Conservation (phyloP, 768 basidiomycete genomes). For the Russula compacta region DNA sequence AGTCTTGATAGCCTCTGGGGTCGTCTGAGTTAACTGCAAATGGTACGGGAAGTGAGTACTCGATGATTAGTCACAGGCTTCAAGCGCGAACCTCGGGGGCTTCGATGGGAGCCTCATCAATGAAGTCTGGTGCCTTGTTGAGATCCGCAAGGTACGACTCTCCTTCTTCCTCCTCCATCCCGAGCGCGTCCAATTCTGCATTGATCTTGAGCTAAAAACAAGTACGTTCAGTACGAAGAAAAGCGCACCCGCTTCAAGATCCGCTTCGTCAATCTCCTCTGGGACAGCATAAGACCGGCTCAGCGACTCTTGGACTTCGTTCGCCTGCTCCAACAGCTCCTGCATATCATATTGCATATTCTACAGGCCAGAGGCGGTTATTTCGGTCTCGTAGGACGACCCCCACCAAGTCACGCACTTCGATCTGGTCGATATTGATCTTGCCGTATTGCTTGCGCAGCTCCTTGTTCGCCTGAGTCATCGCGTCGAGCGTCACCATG, state of each 20-base stretch:
- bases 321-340: slow-evolving; percentile 91
- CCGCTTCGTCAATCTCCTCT: slow-evolving; percentile 95
- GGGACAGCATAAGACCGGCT: slow-evolving; percentile 93
- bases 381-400: neutral
- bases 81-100: slow-evolving; percentile 41
- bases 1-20: slow-evolving; percentile 26
- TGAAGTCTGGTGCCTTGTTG: slow-evolving; percentile 84
- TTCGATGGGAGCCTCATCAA: slow-evolving; percentile 81
- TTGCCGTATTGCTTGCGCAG: slow-evolving; percentile 95
- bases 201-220: neutral
- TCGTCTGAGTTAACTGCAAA: slow-evolving; percentile 3
- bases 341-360: slow-evolving; percentile 98
- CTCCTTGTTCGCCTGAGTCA: slow-evolving; percentile 94
- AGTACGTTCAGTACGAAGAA: neutral
- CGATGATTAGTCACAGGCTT: slow-evolving; percentile 1
- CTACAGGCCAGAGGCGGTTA: slow-evolving; percentile 31
- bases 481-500: slow-evolving; percentile 97
- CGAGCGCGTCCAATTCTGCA: slow-evolving; percentile 87
- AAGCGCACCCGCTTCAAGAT: slow-evolving; percentile 82
- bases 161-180: slow-evolving; percentile 88
- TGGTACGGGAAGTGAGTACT: neutral
- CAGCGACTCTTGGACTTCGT: slow-evolving; percentile 93
- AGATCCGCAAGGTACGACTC: slow-evolving; percentile 82
- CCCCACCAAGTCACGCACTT: slow-evolving; percentile 42
- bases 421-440: slow-evolving; percentile 96